These are phyloP conservation scores for Rhizopus stolonifer DNA, from an alignment of 371 early-diverging fungal species.

Conservation along the genomic window DNA sequence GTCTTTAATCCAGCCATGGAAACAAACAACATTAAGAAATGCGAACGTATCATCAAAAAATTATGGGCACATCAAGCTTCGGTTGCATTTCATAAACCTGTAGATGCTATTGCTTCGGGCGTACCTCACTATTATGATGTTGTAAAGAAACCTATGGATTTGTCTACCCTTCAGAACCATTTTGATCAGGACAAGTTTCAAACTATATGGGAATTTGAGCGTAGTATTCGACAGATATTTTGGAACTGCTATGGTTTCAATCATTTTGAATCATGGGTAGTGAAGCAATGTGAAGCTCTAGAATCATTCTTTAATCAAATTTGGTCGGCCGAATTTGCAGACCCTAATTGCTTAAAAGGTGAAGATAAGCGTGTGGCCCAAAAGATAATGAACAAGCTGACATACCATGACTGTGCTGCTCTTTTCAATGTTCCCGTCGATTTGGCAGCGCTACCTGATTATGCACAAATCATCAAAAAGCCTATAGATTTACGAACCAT, in stretches of 20 bases:
- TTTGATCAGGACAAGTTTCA: slow-evolving; percentile 60
- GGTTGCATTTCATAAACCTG: slow-evolving; percentile 51
- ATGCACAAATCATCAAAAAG: slow-evolving; percentile 77
- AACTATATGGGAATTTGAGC: slow-evolving; percentile 51
- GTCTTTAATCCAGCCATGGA: slow-evolving; percentile 31
- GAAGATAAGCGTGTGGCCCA: slow-evolving; percentile 38
- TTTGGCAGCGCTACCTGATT: slow-evolving; percentile 84
- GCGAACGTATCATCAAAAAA: slow-evolving; percentile 38
- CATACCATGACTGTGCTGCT: slow-evolving; percentile 35
- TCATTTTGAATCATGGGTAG: slow-evolving; percentile 58
- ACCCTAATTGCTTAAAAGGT: slow-evolving; percentile 33
- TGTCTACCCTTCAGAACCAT: slow-evolving; percentile 80
- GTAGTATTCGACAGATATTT: slow-evolving; percentile 69
- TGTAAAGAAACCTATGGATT: slow-evolving; percentile 96
- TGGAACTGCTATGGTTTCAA: slow-evolving; percentile 94
- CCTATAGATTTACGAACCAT: slow-evolving; percentile 98
- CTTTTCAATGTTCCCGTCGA: slow-evolving; percentile 90
- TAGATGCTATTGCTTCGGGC: slow-evolving; percentile 81
- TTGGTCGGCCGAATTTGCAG: slow-evolving; percentile 45
- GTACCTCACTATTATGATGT: slow-evolving; percentile 90
- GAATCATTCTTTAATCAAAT: slow-evolving; percentile 41
- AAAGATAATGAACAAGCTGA: slow-evolving; percentile 40
- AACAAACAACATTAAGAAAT: slow-evolving; percentile 33
- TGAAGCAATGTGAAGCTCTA: slow-evolving; percentile 38
- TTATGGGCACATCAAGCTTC: slow-evolving; percentile 39